Evolutionary conservation across 1,284 basidiomycete species (phyloP), one percentile per base, ranked within the genome.

Genomic region (Mycena sp.): DNA sequence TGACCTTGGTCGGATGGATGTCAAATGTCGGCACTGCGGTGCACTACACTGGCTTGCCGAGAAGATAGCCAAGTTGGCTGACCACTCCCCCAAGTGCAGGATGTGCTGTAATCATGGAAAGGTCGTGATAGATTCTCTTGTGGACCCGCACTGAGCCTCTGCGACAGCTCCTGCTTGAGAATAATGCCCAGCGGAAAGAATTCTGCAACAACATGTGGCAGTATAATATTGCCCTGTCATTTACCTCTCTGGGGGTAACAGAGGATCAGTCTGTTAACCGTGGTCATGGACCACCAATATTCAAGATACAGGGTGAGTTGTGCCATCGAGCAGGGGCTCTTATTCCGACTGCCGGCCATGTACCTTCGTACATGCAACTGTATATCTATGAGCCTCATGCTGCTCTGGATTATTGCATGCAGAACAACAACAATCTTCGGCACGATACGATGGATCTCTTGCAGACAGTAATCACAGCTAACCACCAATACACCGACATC

Each of bases 401-500:
- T 3, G 76, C 74, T 6, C 52, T 71, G 1, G 37, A 70, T 21
- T 46, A 62, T 38, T 61, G 67, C 11, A 65, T 58, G 67, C 56
- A 2, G 12, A 59, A 70, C 41, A 67, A 67, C 40, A 32, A 17
- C 2, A 35, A 55, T 23, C 53, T 68, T 7, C 28, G 63, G 40
- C 70, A 70, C 0, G 65, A 81, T 51, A 17, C 58, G 0, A 52
- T 62, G 0, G 51, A 82, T 0, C 73, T 79, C 23, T 44, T 44
- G 1, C 73, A 75, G n/a, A 58, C 80, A 0, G 11, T 12, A 5
- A 60, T 83, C 0, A 11, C 4, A 3, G 29, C 57, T 0, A 0
- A 63, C 16, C 70, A 83, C 59, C 71, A 62, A 1, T 82, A 79
- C 71, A 71, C 71, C 3, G 25, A 30, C n/a, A 28, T 75, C 0